These are phyloP conservation scores for Hypocrella siamensis DNA, from an alignment of 2,329 filamentous ascomycete genomes.

Conservation along the genomic window DNA sequence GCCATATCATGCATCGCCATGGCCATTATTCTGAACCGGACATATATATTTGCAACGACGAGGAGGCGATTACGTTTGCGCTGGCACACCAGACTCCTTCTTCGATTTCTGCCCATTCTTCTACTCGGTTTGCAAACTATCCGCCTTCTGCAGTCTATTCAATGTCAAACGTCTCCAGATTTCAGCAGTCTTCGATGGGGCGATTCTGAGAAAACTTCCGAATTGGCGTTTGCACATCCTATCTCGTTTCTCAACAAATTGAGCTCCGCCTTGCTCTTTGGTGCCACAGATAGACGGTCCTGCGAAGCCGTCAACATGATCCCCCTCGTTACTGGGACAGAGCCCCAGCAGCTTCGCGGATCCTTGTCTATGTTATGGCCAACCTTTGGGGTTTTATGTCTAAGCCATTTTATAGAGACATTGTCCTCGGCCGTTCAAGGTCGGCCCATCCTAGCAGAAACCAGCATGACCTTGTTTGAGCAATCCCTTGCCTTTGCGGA, in stretches of 20 bases:
- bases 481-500: constrained; percentile 93
- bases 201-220: constrained; percentile 45
- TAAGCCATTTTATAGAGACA: constrained; percentile 81
- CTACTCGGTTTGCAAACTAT: constrained; percentile 55
- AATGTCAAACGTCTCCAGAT: constrained; percentile 73
- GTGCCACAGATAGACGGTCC: constrained; percentile 57
- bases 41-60: constrained; percentile 84
- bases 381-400: constrained; percentile 51
- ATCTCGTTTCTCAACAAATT: constrained; percentile 57
- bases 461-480: constrained; percentile 92
- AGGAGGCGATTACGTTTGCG: constrained; percentile 62
- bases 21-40: constrained; percentile 78
- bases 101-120: constrained; percentile 57
- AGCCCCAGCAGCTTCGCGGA: constrained; percentile 43
- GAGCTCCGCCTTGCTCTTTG: constrained; percentile 57
- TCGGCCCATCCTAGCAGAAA: constrained; percentile 64
- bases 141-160: constrained; percentile 65
- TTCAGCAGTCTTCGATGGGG: constrained; percentile 58
- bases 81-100: constrained; percentile 53
- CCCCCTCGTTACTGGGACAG: constrained; percentile 33
- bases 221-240: constrained; percentile 54
- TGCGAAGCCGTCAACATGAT: constrained; percentile 63
- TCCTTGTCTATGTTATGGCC: constrained; percentile 68
- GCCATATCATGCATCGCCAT: constrained; percentile 75
- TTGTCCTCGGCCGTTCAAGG: constrained; percentile 80